A percentile compares a stretch with the other conserved stretches of the same genome.
phyloP scores from a whole-genome alignment of 179 eudicot species.

The Silene coronaria region DNA sequence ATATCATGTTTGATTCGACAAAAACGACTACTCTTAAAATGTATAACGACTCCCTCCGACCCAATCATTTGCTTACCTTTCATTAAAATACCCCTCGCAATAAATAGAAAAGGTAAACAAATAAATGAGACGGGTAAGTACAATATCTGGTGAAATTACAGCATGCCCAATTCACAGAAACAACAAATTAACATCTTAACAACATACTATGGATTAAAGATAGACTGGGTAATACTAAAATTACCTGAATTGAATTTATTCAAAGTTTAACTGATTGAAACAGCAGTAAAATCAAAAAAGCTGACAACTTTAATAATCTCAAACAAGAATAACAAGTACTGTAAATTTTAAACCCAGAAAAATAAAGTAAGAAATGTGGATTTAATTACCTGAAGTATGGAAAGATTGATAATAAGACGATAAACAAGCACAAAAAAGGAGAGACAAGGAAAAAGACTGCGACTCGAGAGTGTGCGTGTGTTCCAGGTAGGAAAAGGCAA shows the following conservation, averaged over 20 bases:
- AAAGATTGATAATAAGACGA: background rate
- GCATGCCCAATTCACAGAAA: constrained; percentile 7
- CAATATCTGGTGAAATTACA: background rate
- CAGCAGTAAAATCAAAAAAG: background rate
- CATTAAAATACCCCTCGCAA: no score
- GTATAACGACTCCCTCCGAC: no score
- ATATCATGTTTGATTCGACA: no score
- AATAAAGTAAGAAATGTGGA: background rate
- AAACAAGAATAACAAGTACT: background rate
- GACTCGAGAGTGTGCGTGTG: background rate
- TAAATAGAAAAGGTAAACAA: no score
- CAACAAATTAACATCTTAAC: background rate
- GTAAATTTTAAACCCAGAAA: background rate
- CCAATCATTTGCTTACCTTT: no score
- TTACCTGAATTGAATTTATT: background rate
- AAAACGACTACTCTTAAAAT: no score
- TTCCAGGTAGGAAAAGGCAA: background rate
- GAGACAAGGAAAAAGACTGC: background rate
- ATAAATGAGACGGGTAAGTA: no score
- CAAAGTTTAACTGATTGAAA: background rate
- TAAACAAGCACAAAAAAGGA: background rate
- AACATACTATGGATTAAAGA: background rate
- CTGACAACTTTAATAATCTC: background rate
- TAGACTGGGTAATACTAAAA: background rate
- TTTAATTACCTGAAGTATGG: no score